These are phyloP conservation scores for Pyronema domesticum DNA, from an alignment of 495 filamentous ascomycete genomes.

Conservation along the genomic window DNA sequence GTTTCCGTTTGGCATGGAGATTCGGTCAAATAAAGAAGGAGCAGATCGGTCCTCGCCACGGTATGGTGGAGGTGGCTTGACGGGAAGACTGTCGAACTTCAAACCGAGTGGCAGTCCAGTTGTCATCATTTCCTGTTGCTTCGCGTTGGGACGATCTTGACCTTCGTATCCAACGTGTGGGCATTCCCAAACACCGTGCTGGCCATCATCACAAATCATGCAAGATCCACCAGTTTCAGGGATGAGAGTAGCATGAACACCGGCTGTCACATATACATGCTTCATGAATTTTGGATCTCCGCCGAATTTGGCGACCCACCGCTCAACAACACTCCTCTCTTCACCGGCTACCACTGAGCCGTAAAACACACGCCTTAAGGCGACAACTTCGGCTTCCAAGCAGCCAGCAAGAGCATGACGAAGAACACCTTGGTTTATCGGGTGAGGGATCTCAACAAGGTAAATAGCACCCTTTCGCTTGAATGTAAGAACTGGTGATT, in stretches of 20 bases:
- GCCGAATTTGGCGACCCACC: background rate
- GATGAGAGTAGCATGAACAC: background rate
- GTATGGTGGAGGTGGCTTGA: background rate
- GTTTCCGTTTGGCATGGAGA: background rate
- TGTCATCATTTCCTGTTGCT: background rate
- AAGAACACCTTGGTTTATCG: background rate
- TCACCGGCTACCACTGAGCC: background rate
- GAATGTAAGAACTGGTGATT: background rate
- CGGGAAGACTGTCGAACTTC: background rate
- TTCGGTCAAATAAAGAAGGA: background rate
- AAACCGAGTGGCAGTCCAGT: background rate
- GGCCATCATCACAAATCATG: background rate
- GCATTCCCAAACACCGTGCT: background rate
- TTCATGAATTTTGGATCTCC: background rate
- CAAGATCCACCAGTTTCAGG: background rate
- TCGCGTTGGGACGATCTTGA: background rate
- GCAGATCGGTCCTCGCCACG: background rate
- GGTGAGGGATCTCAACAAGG: background rate
- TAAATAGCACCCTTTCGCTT: background rate
- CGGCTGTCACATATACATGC: background rate
- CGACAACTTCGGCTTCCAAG: background rate
- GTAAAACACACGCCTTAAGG: background rate
- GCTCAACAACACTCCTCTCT: background rate
- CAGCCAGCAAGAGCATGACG: background rate
- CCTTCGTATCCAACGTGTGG: background rate